These are phyloP conservation scores for Debaryomyces psychrophilus DNA, from an alignment of 1,139 yeast species.

Conservation along the genomic window DNA sequence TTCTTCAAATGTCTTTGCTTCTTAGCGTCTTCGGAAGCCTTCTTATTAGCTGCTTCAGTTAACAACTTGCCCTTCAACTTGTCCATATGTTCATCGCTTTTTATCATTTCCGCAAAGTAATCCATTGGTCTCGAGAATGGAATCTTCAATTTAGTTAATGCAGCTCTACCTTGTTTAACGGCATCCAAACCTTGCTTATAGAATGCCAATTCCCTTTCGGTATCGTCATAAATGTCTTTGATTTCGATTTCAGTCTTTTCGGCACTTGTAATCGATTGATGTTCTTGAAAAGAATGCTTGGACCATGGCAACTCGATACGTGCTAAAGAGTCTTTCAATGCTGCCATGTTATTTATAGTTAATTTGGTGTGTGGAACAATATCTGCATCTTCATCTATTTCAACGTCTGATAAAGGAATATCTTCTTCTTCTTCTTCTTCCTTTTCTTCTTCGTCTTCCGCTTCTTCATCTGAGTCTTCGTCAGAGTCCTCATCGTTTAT, in stretches of 20 bases:
- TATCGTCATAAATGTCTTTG: conserved; percentile 92
- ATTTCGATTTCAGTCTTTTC: conserved; percentile 64
- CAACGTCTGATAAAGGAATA: conserved; percentile 76
- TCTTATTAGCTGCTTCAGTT: conserved; percentile 85
- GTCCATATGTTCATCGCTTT: conserved; percentile 98
- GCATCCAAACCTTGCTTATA: conserved; percentile 93
- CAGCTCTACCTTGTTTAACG: conserved; percentile 69
- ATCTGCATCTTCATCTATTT: conserved; percentile 83
- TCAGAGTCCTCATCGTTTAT: conserved; percentile 41
- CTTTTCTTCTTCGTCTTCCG: conserved; percentile 47
- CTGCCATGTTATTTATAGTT: conserved; percentile 74
- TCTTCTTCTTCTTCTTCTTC: conserved; percentile 59
- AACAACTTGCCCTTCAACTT: conserved; percentile 80
- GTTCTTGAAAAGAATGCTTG: conserved; percentile 76
- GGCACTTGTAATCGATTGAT: conserved; percentile 69
- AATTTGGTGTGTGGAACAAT: conserved; percentile 87
- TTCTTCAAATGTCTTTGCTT: conserved; percentile 94
- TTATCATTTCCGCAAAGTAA: conserved; percentile 98
- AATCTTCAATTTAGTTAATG: conserved; percentile 65
- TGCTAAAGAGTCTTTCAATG: conserved; percentile 67
- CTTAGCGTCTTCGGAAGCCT: conserved; percentile 91
- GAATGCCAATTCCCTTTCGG: conserved; percentile 70
- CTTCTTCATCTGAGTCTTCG: conserved; percentile 45
- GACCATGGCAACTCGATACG: conserved; percentile 74
- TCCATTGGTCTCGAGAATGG: conserved; percentile 94